A percentile compares a stretch with the other conserved stretches of the same genome.
Conservation (phyloP, 331 rosid genomes). For the Cydonia oblonga region DNA sequence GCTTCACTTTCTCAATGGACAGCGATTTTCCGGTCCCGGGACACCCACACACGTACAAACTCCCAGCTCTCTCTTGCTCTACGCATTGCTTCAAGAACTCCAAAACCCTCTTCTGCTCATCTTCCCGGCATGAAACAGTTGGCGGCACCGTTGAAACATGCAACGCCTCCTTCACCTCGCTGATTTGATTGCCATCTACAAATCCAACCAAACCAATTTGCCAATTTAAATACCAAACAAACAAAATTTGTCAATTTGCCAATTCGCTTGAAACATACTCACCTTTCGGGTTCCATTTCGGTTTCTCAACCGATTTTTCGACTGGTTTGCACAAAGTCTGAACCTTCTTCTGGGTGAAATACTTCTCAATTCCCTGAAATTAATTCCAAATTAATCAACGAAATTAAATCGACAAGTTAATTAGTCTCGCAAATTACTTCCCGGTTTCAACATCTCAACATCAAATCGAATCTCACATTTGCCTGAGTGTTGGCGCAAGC, state of each 20-base stretch:
- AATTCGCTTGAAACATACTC: neutral
- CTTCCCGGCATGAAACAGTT: conserved; percentile 56
- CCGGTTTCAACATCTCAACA: neutral
- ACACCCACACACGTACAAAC: conserved; percentile 78
- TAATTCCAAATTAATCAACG: neutral
- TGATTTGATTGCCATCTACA: conserved; percentile 52
- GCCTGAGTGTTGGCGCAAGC: conserved; percentile 12
- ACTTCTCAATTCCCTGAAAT: conserved; percentile 28
- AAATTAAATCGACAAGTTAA: neutral
- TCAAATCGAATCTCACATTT: conserved; percentile 10
- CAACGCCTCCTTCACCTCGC: conserved; percentile 54
- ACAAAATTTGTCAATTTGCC: too few relatives aligned
- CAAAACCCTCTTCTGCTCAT: conserved; percentile 59
- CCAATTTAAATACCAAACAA: neutral
- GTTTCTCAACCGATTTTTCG: conserved; percentile 16
- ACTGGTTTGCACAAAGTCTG: conserved; percentile 7
- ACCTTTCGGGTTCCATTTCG: conserved; percentile 62
- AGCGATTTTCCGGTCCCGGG: conserved; percentile 86
- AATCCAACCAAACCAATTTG: neutral
- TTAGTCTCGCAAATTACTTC: neutral
- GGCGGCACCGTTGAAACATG: conserved; percentile 67
- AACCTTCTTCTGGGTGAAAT: conserved; percentile 10
- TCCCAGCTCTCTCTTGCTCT: conserved; percentile 60
- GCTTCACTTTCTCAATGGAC: conserved; percentile 66
- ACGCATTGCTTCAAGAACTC: conserved; percentile 60